phyloP scores from a whole-genome alignment of 805 yeast species.

The Candida vaughaniae region DNA sequence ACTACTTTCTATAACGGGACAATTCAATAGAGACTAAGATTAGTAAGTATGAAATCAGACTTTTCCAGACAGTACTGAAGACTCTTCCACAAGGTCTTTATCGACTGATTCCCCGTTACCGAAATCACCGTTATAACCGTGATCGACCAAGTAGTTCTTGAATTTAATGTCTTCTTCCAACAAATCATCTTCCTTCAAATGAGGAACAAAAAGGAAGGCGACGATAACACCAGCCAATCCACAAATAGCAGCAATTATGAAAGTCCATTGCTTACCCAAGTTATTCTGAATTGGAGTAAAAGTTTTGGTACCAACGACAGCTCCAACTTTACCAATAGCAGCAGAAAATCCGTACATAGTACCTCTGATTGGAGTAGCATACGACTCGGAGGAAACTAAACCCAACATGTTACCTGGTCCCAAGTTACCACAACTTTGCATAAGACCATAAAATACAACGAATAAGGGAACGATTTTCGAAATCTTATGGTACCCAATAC shows the following conservation, averaged over 20 bases:
- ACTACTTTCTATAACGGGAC: no score
- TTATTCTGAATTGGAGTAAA: constrained; percentile 66
- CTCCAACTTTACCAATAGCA: constrained; percentile 81
- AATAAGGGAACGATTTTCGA: constrained; percentile 59
- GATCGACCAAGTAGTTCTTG: constrained; percentile 52
- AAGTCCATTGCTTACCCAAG: constrained; percentile 72
- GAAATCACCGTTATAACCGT: constrained; percentile 59
- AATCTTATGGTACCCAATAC: constrained; percentile 59
- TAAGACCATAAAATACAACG: constrained; percentile 69
- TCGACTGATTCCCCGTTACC: constrained; percentile 30
- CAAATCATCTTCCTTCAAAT: constrained; percentile 67
- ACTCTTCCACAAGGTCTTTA: constrained; percentile 13
- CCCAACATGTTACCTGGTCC: constrained; percentile 84
- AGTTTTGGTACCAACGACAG: constrained; percentile 75
- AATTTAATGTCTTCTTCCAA: constrained; percentile 62
- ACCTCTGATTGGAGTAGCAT: constrained; percentile 77
- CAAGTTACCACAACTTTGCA: constrained; percentile 67
- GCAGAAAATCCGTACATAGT: constrained; percentile 74
- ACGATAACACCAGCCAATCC: constrained; percentile 64
- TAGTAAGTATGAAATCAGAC: background rate
- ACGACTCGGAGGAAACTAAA: constrained; percentile 59
- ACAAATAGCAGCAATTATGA: constrained; percentile 73
- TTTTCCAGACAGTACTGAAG: background rate
- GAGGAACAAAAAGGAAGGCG: constrained; percentile 65
- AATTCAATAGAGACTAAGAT: no score